These are phyloP conservation scores for Dactylis glomerata DNA, from an alignment of 176 grass and related monocot species.

Conservation along the genomic window DNA sequence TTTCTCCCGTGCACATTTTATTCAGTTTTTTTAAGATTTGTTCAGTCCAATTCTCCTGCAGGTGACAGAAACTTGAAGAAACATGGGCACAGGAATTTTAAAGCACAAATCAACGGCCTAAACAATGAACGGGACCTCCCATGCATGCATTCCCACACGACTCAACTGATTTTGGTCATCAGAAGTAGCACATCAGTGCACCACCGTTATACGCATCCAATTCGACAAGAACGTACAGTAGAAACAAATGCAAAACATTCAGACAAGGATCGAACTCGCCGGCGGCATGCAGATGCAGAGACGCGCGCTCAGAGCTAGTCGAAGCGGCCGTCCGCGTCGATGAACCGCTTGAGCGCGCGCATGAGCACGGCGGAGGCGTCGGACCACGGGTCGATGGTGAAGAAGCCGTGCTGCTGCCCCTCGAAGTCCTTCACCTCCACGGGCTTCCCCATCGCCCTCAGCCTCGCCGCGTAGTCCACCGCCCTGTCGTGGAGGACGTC, in stretches of 20 bases:
- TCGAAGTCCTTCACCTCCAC: constrained; percentile 63
- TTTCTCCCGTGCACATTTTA: too few relatives aligned
- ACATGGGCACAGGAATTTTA: too few relatives aligned
- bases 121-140: too few relatives aligned
- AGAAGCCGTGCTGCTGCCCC: constrained; percentile 91
- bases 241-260: neutral
- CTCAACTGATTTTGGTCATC: neutral
- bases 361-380: constrained; percentile 64
- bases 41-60: too few relatives aligned
- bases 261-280: neutral
- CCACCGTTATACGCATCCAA: neutral
- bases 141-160: too few relatives aligned
- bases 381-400: constrained; percentile 71
- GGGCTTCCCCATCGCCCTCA: constrained; percentile 63
- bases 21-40: too few relatives aligned
- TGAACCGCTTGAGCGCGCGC: constrained; percentile 56
- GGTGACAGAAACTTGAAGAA: too few relatives aligned
- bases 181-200: neutral
- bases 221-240: neutral
- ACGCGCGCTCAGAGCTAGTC: neutral
- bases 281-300: neutral
- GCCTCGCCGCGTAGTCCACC: constrained; percentile 59
- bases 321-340: constrained; percentile 36
- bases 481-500: constrained; percentile 79
- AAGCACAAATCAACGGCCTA: too few relatives aligned